These are phyloP conservation scores for Areca catechu DNA, from an alignment of 176 grass and related monocot species.

Conservation along the genomic window DNA sequence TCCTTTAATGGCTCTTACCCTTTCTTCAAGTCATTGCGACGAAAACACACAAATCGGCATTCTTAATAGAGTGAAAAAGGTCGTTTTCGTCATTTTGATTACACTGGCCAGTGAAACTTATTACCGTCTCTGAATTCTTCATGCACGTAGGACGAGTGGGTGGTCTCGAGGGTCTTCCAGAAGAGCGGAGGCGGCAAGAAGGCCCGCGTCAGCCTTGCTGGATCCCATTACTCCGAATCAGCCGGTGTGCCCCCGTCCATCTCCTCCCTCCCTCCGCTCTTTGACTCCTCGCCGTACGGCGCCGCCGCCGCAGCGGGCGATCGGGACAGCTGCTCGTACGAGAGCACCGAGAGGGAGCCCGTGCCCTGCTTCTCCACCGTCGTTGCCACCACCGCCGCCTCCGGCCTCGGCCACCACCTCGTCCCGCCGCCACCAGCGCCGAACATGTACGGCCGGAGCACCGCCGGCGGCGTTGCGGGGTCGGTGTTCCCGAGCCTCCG, in stretches of 20 bases:
- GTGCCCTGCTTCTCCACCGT: conserved; percentile 6
- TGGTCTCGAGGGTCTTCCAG: not conserved
- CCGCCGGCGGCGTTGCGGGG: not conserved
- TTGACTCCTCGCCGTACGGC: not conserved
- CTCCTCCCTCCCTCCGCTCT: not conserved
- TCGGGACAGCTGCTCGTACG: not conserved
- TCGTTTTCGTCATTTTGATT: no score
- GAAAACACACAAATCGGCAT: no score
- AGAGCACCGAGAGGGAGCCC: conserved; percentile 1
- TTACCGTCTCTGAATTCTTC: no score
- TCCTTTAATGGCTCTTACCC: no score
- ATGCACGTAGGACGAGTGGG: not conserved
- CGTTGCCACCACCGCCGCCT: not conserved
- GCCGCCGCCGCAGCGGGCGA: not conserved
- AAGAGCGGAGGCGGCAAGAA: conserved; percentile 1
- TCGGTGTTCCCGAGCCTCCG: not conserved
- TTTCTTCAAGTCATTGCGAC: no score
- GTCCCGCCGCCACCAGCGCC: not conserved
- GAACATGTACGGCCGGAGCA: not conserved
- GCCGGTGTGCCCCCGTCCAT: not conserved
- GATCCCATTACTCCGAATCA: no score
- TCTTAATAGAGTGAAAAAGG: no score
- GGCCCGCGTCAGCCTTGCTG: not conserved
- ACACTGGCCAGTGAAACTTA: no score
- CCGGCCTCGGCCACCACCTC: not conserved